Conservation (phyloP, 2,329 filamentous ascomycete species). For the Fusarium siculi region DNA sequence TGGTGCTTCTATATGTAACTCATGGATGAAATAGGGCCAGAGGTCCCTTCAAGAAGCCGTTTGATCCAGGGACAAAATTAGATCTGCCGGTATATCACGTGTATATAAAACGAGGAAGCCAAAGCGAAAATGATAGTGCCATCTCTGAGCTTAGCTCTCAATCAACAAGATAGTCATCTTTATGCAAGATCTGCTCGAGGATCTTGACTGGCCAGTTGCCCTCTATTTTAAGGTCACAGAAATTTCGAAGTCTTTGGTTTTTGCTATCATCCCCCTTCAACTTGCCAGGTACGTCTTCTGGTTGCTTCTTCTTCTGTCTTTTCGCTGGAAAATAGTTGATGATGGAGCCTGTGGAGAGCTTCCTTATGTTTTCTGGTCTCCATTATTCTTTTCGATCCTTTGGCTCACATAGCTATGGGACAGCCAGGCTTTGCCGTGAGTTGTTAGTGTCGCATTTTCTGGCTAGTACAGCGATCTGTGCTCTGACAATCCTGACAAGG, state of each 20-base stretch:
- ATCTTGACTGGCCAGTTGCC: no score
- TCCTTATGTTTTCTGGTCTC: neutral
- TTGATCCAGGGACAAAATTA: neutral
- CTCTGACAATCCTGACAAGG: neutral
- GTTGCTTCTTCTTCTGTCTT: neutral
- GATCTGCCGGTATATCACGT: neutral
- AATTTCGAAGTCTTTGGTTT: neutral
- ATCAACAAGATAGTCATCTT: no score
- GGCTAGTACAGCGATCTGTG: neutral
- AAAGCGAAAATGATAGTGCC: no score
- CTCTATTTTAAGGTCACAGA: no score
- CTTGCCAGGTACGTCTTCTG: neutral
- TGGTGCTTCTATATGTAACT: neutral
- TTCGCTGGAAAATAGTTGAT: neutral
- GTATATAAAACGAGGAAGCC: neutral
- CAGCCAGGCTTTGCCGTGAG: neutral
- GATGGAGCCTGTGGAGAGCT: neutral
- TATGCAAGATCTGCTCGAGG: no score
- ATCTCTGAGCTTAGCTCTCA: no score
- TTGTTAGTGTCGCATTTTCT: neutral
- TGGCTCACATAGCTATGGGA: neutral
- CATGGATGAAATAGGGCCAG: fast-evolving
- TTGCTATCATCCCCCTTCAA: neutral
- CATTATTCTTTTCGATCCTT: neutral
- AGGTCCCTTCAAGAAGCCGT: neutral